phyloP scores from a whole-genome alignment of 2,329 filamentous ascomycete genomes.

The Aspergillus novoparasiticus region DNA sequence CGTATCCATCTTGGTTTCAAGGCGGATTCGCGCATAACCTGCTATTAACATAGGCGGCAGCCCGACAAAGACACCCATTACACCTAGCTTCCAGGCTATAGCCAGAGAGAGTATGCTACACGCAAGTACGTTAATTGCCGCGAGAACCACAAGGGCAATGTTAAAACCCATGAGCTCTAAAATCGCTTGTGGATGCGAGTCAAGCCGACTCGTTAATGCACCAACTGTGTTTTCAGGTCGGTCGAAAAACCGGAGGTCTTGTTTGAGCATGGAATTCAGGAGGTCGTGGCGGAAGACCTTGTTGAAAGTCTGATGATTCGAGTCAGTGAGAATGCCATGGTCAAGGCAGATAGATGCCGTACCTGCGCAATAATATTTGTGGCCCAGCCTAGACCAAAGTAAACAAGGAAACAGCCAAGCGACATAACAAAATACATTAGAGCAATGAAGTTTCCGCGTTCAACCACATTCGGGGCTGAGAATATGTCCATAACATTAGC shows the following conservation, averaged over 20 bases:
- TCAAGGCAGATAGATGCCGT: slow-evolving; percentile 16
- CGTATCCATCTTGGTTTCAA: slow-evolving; percentile 40
- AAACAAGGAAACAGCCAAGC: slow-evolving; percentile 25
- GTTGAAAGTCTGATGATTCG: not conserved
- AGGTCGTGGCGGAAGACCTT: not conserved
- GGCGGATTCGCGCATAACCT: slow-evolving; percentile 52
- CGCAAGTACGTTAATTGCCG: slow-evolving; percentile 50
- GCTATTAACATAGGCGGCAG: slow-evolving; percentile 50
- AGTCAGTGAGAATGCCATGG: slow-evolving; percentile 7
- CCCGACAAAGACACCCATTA: slow-evolving; percentile 51
- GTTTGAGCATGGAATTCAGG: slow-evolving; percentile 26
- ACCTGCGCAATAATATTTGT: slow-evolving; percentile 33
- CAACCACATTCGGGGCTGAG: not conserved
- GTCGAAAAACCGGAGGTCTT: slow-evolving; percentile 38
- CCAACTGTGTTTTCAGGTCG: slow-evolving; percentile 33
- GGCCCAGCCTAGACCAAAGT: slow-evolving; percentile 38
- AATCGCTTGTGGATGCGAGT: slow-evolving; percentile 40
- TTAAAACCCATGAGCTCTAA: slow-evolving; percentile 54
- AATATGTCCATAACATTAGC: slow-evolving; percentile 8
- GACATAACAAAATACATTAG: slow-evolving; percentile 52
- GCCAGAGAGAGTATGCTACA: slow-evolving; percentile 51
- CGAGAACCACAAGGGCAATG: slow-evolving; percentile 51
- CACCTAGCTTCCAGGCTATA: slow-evolving; percentile 55
- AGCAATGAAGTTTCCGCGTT: slow-evolving; percentile 45
- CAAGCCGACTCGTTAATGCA: slow-evolving; percentile 27